These are phyloP conservation scores for Cryphonectria japonica DNA, from an alignment of 2,329 filamentous ascomycete genomes.

Conservation along the genomic window DNA sequence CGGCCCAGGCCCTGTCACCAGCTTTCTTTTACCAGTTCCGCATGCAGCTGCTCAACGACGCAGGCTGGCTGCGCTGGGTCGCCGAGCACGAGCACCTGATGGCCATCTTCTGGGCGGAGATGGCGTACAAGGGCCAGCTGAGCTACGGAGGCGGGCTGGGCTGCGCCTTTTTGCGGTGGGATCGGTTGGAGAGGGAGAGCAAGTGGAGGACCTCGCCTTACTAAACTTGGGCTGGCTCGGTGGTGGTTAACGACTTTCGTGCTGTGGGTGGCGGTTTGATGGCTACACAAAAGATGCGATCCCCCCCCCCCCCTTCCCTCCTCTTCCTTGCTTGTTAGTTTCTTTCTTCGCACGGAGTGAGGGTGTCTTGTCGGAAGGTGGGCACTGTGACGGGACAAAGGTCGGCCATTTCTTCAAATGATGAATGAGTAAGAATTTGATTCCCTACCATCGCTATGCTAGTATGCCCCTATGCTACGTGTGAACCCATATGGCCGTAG, in stretches of 20 bases:
- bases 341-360: background rate
- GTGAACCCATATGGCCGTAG: background rate
- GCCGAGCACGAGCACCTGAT: background rate
- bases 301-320: too few relatives aligned
- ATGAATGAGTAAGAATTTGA: background rate
- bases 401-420: background rate
- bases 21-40: background rate
- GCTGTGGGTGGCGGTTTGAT: background rate
- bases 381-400: background rate
- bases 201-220: background rate
- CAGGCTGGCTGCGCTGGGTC: background rate
- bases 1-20: background rate
- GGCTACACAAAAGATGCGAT: background rate
- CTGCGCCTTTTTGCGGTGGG: background rate
- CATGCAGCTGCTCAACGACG: conserved; percentile 9
- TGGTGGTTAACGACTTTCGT: background rate
- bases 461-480: background rate
- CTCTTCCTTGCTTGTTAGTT: too few relatives aligned
- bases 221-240: background rate
- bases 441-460: background rate
- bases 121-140: background rate
- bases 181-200: background rate
- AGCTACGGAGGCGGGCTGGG: background rate
- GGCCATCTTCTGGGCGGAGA: background rate
- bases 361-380: background rate